phyloP scores from a whole-genome alignment of 495 filamentous ascomycete genomes.

The Niebla homalea region DNA sequence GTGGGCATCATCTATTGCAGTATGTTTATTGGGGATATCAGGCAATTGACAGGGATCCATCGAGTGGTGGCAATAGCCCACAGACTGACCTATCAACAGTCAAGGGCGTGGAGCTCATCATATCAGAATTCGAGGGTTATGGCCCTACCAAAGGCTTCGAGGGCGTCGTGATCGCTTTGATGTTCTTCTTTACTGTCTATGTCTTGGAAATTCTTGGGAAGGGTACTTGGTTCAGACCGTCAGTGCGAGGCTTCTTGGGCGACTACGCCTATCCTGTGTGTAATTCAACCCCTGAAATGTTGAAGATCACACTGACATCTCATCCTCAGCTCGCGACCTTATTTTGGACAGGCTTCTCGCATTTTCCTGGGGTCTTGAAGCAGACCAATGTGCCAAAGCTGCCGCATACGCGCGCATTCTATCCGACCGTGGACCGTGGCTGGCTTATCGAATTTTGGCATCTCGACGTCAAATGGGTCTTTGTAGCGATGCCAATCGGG shows the following conservation, averaged over 20 bases:
- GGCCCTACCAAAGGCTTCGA: slow-evolving; percentile 22
- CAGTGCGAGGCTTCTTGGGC: slow-evolving; percentile 24
- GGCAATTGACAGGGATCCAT: not conserved
- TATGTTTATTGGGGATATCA: not conserved
- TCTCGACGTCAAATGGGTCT: slow-evolving; percentile 26
- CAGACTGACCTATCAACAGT: slow-evolving; percentile 9
- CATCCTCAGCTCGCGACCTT: slow-evolving; percentile 41
- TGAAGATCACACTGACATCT: slow-evolving; percentile 15
- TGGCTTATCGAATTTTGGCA: slow-evolving; percentile 35
- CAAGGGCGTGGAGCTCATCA: slow-evolving; percentile 25
- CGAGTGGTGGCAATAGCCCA: not conserved
- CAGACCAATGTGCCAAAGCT: slow-evolving; percentile 16
- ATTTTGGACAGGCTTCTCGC: slow-evolving; percentile 20
- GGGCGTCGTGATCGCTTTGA: slow-evolving; percentile 23
- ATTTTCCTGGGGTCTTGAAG: slow-evolving; percentile 8
- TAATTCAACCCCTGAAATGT: not conserved
- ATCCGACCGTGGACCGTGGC: slow-evolving; percentile 24
- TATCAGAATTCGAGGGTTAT: slow-evolving; percentile 17
- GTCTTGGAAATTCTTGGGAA: slow-evolving; percentile 22
- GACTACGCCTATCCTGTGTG: slow-evolving; percentile 27
- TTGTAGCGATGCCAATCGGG: slow-evolving; percentile 31
- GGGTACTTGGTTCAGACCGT: slow-evolving; percentile 20
- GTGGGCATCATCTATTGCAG: slow-evolving; percentile 31
- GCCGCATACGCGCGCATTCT: slow-evolving; percentile 29
- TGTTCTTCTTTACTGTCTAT: slow-evolving; percentile 25